Base-by-base conservation (phyloP, 2,329 filamentous ascomycete species). In the Leptographium flavum region DNA sequence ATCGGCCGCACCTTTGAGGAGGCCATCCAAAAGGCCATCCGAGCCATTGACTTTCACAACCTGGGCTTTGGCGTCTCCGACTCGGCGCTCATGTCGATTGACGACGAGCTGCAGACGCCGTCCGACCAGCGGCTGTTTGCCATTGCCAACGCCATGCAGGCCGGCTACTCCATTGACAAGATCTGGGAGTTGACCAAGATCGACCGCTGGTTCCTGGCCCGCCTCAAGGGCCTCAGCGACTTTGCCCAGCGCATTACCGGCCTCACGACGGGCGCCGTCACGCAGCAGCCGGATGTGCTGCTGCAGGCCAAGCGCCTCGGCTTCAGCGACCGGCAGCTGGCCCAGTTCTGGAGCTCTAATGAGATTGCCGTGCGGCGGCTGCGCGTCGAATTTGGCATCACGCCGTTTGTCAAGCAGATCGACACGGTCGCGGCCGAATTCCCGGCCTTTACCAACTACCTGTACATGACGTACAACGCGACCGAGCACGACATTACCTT, bases 131-230 rank as follows among this genome's bases (percentile, higher is more conserved):
- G 92, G 56, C 74, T 96, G 47, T 96, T 98, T 58, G 92, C 92
- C 47, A 93, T 98, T 56, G 92, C 92, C 54, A 96, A 98, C 57
- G 92, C 92, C 36, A 96, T 98, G 90, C 79, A 88, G 60, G 71
- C 82, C 47, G 92, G 90, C 28, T 98, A 96, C 67, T 82, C 79
- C 4, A 88, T 96, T 31, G 85, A 96, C 59, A 92, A 94, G 67
- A 94, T 98, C 60, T 95, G 88, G 87, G 85, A 95, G 62, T 74
- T 96, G 69, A 98, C 92, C 58, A 87, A 90, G 68, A 98, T 98
- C 56, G 92, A 96, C 68, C 94, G 93, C 65, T 98, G 92, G 92
- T 98, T 96, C 71, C 68, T 98, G 53, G 80, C 77, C 64, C 88
- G 87, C 63, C 79, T 98, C 47, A 94, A 94, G 76, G 81, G 83